Base-by-base conservation (phyloP, 331 rosid species). In the Quercus tomentella region DNA sequence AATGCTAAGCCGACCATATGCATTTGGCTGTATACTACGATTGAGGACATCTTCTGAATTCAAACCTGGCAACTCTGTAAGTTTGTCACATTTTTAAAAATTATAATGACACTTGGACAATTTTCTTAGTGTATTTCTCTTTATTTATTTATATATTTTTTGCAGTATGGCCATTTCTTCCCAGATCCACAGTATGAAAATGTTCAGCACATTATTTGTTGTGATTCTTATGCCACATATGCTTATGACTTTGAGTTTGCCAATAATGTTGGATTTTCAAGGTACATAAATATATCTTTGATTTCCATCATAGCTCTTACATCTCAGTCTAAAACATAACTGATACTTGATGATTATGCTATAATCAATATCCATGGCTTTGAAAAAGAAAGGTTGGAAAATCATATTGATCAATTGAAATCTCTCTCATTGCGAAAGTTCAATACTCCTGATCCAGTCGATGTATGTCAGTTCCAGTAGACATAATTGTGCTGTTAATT, bases 131-230 rank as follows among this genome's bases (percentile, higher is more conserved):
- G 16, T 76, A 45, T 82, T 87, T 87, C 76, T 57, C 55, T 76
- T 33, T 45, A 33, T 67, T 18, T 23, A 25, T 77, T 79, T 71
- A 73, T 79, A 55, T 87, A 54, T 77, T 66, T 67, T 31, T 67
- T 88, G 97, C 97, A 95, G 99, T 95, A 90, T 84, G 99, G 99
- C 71, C 99, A 95, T 91, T 95, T 95, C 88, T 92, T 95, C 86
- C 97, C 99, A 52, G 99, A 95, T 86, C 99, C 99, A 61, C 97
- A 92, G 84, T 95, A 95, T 84, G 97, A 95, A 83, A 91, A 93
- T 84, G 99, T 95, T 82, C 99, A 95, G 81, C 99, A 95, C 80
- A 82, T 95, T 72, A 95, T 95, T 74, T 95, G 99, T 80, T 95
- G 99, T 58, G 99, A 93, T 90, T 95, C 99, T 60, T 91, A 90